phyloP scores from a whole-genome alignment of 1,284 basidiomycete species.

The Trichosporon asahii region DNA sequence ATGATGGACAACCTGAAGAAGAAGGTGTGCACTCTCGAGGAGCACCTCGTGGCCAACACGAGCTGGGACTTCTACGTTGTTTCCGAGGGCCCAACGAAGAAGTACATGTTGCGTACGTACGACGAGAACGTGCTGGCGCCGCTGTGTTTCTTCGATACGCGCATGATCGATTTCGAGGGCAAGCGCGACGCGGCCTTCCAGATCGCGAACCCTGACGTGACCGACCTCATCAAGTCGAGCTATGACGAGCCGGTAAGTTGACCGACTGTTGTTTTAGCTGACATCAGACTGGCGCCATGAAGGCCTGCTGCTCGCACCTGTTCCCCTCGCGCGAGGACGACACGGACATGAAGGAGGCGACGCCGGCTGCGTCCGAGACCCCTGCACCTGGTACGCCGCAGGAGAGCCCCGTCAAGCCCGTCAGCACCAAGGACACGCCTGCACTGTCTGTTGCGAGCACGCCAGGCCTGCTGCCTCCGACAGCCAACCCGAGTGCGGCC shows the following conservation, averaged over 20 bases:
- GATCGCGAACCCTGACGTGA: slow-evolving; percentile 41
- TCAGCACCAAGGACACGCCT: neutral
- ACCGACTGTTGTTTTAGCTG: slow-evolving; percentile 7
- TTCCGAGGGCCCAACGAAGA: slow-evolving; percentile 71
- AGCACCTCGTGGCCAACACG: slow-evolving; percentile 83
- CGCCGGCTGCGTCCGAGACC: slow-evolving; percentile 11
- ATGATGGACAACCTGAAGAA: slow-evolving; percentile 85
- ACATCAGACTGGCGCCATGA: slow-evolving; percentile 74
- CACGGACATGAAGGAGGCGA: slow-evolving; percentile 14
- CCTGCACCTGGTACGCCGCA: neutral
- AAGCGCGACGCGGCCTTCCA: slow-evolving; percentile 56
- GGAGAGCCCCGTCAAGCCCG: neutral
- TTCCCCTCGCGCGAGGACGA: slow-evolving; percentile 49
- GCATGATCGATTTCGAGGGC: slow-evolving; percentile 80
- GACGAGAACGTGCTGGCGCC: slow-evolving; percentile 95
- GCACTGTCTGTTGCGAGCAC: neutral
- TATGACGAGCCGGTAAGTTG: slow-evolving; percentile 47
- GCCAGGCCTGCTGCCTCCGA: slow-evolving; percentile 17
- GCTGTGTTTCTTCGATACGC: slow-evolving; percentile 90
- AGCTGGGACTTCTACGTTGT: slow-evolving; percentile 85
- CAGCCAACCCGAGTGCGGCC: slow-evolving; percentile 15
- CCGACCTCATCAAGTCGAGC: slow-evolving; percentile 47
- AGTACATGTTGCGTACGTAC: slow-evolving; percentile 86
- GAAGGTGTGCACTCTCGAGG: slow-evolving; percentile 73
- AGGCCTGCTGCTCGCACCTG: slow-evolving; percentile 77